Percentiles rank a stretch among this genome's conserved stretches.
Evolutionary conservation across 1,284 basidiomycete genomes (phyloP).

Genomic region (Trametes versicolor): DNA sequence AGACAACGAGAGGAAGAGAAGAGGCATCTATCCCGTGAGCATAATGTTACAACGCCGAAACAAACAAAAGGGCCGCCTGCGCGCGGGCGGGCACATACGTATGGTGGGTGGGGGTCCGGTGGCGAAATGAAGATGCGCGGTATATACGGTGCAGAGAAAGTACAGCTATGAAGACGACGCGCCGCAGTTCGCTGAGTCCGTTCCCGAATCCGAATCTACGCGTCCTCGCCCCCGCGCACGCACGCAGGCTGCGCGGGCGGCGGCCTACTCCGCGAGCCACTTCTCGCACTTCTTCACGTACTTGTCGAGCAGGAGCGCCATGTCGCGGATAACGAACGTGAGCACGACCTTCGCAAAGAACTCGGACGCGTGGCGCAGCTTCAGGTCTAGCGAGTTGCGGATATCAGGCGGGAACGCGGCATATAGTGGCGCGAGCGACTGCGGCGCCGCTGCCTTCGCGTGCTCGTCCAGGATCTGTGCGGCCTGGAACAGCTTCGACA

Average conservation of each 20-base stretch:
- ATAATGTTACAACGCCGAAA: conserved; percentile 44
- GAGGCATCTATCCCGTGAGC: conserved; percentile 45
- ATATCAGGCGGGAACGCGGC: conserved; percentile 72
- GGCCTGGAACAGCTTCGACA: conserved; percentile 79
- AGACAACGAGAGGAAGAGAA: conserved; percentile 12
- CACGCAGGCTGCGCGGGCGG: neutral
- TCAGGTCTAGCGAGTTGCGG: conserved; percentile 74
- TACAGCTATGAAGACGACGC: conserved; percentile 14
- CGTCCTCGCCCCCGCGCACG: neutral
- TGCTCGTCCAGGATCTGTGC: conserved; percentile 90
- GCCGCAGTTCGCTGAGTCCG: conserved; percentile 7
- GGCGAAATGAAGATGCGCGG: conserved; percentile 10
- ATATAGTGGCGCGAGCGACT: conserved; percentile 76
- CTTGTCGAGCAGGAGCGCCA: conserved; percentile 89
- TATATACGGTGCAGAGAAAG: conserved; percentile 12
- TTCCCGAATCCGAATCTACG: neutral
- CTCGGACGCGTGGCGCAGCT: conserved; percentile 84
- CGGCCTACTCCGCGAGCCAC: conserved; percentile 76
- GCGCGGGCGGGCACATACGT: conserved; percentile 8
- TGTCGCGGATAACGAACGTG: conserved; percentile 90
- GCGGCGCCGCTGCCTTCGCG: conserved; percentile 74
- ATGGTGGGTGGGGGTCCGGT: neutral
- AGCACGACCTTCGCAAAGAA: conserved; percentile 93
- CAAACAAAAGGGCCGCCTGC: conserved; percentile 10
- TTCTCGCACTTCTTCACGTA: conserved; percentile 92